phyloP scores from a whole-genome alignment of 331 rosid genomes.

The Telfairia occidentalis region DNA sequence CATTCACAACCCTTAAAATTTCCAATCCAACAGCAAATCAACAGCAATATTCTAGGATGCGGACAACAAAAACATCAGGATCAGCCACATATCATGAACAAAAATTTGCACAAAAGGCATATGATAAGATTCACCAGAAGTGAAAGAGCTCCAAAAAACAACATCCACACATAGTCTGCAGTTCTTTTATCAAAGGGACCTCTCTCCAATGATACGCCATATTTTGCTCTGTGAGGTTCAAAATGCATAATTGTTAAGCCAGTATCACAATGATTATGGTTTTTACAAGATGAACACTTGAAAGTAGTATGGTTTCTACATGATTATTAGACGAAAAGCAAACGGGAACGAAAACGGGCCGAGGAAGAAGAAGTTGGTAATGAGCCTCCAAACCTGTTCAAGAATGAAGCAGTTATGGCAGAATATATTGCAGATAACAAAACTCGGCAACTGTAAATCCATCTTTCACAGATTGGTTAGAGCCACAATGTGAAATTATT shows the following conservation, averaged over 20 bases:
- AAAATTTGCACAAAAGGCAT: neutral
- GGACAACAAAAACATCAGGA: neutral
- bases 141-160: constrained; percentile 53
- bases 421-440: neutral
- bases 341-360: constrained; percentile 49
- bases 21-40: neutral
- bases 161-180: constrained; percentile 70
- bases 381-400: constrained; percentile 55
- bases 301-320: constrained; percentile 26
- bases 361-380: constrained; percentile 67
- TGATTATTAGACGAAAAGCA: constrained; percentile 38
- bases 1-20: neutral
- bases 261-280: neutral
- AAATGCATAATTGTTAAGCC: neutral
- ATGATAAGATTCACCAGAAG: constrained; percentile 46
- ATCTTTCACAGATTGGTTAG: neutral
- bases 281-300: neutral
- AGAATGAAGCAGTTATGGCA: neutral
- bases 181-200: constrained; percentile 72
- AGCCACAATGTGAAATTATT: neutral
- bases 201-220: constrained; percentile 67
- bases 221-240: constrained; percentile 38
- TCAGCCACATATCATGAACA: neutral
- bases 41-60: neutral
- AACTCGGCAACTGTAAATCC: neutral